Evolutionary conservation across 495 filamentous ascomycete species (phyloP).

Genomic region (Lasiosphaeria ovina): DNA sequence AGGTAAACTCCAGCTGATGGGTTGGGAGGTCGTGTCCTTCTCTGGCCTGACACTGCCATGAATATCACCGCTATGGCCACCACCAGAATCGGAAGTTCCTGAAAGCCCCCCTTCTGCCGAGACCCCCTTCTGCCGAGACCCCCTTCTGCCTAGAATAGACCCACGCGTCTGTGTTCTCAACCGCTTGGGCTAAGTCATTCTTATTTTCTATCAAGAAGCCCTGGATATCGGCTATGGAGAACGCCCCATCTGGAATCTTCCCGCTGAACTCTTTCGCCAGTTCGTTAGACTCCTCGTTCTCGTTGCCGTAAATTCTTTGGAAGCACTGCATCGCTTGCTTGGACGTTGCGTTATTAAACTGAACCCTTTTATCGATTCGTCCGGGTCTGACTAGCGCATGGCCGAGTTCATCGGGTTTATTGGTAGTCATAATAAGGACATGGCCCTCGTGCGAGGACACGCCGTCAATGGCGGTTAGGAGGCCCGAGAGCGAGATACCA

Average conservation of each 20-base stretch:
- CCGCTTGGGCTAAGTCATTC: neutral
- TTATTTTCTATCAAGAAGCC: neutral
- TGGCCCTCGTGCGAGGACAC: neutral
- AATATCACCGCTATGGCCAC: too few species aligned
- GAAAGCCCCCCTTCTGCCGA: too few species aligned
- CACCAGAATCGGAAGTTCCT: too few species aligned
- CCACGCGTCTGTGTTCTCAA: neutral
- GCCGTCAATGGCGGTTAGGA: neutral
- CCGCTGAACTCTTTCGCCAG: neutral
- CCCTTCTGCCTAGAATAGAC: neutral
- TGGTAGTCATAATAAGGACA: neutral
- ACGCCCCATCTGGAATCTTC: neutral
- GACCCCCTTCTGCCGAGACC: too few species aligned
- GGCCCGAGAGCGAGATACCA: neutral
- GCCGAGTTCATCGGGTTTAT: neutral
- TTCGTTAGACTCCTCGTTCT: neutral
- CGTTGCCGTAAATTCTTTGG: neutral
- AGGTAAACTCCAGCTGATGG: too few species aligned
- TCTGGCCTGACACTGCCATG: too few species aligned
- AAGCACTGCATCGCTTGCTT: neutral
- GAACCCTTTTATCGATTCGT: neutral
- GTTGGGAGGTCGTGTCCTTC: too few species aligned
- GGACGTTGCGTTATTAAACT: neutral
- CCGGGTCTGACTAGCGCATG: neutral
- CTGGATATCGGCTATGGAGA: neutral